These are phyloP conservation scores for Tulasnella sp. DNA, from an alignment of 768 basidiomycete genomes.

Conservation along the genomic window DNA sequence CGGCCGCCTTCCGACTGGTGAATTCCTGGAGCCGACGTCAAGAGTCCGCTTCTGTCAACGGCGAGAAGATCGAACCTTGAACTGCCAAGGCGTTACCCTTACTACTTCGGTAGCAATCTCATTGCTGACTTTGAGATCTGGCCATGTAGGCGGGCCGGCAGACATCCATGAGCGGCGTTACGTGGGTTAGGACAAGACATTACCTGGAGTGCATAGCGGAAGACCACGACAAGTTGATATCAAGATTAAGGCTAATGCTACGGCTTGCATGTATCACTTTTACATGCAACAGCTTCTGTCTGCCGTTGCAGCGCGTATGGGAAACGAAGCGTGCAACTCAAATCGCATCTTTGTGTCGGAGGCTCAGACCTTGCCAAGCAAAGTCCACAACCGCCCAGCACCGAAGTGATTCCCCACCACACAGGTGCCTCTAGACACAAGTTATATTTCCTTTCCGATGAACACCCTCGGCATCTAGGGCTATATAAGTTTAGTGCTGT, in stretches of 20 bases:
- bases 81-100: background rate
- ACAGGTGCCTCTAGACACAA: background rate
- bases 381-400: background rate
- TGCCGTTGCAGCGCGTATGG: background rate
- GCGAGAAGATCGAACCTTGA: background rate
- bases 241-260: background rate
- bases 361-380: background rate
- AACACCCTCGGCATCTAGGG: background rate
- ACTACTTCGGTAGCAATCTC: background rate
- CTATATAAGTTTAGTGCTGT: background rate
- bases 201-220: background rate
- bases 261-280: background rate
- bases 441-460: background rate
- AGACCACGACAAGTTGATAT: background rate
- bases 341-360: background rate
- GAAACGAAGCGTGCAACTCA: background rate
- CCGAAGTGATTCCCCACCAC: background rate
- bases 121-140: background rate
- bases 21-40: background rate
- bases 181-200: no score
- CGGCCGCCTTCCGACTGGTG: slow-evolving; percentile 4
- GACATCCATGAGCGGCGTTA: background rate
- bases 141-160: no score
- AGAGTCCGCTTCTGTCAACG: background rate
- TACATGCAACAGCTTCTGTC: background rate